Evolutionary conservation across 805 yeast genomes (phyloP).

Genomic region (Kodamaea lidongshanica): DNA sequence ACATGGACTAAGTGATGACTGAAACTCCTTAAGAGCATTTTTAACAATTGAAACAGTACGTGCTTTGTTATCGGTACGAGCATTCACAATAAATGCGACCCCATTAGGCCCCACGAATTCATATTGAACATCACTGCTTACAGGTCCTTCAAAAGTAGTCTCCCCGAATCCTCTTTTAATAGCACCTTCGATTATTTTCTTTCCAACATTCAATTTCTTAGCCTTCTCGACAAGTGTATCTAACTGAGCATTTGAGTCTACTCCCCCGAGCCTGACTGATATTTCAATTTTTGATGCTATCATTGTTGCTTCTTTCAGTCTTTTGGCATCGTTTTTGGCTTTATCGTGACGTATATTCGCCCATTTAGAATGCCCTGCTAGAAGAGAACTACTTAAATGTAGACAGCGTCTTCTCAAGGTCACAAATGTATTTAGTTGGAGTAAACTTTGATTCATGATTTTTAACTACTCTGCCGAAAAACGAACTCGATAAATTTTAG

Average conservation of each 20-base stretch:
- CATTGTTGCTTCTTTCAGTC: slow-evolving; percentile 61
- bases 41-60: slow-evolving; percentile 73
- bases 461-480: no score
- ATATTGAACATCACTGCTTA: slow-evolving; percentile 49
- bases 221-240: slow-evolving; percentile 76
- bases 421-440: background rate
- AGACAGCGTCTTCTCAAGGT: slow-evolving; percentile 2
- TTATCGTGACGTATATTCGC: slow-evolving; percentile 90
- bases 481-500: no score
- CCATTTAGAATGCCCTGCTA: slow-evolving; percentile 95
- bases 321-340: slow-evolving; percentile 83
- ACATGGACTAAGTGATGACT: slow-evolving; percentile 71
- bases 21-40: slow-evolving; percentile 64
- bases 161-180: slow-evolving; percentile 79
- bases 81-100: slow-evolving; percentile 77
- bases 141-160: slow-evolving; percentile 39
- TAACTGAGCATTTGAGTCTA: slow-evolving; percentile 58
- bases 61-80: slow-evolving; percentile 82
- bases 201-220: slow-evolving; percentile 65
- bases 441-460: no score
- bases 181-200: slow-evolving; percentile 82
- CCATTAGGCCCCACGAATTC: slow-evolving; percentile 95
- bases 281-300: slow-evolving; percentile 68
- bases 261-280: slow-evolving; percentile 68
- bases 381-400: slow-evolving; percentile 8